Percentiles rank a stretch among this genome's conserved stretches.
These are phyloP conservation scores for Penicillium sp. DNA, from an alignment of 2,329 filamentous ascomycete genomes.

Conservation along the genomic window DNA sequence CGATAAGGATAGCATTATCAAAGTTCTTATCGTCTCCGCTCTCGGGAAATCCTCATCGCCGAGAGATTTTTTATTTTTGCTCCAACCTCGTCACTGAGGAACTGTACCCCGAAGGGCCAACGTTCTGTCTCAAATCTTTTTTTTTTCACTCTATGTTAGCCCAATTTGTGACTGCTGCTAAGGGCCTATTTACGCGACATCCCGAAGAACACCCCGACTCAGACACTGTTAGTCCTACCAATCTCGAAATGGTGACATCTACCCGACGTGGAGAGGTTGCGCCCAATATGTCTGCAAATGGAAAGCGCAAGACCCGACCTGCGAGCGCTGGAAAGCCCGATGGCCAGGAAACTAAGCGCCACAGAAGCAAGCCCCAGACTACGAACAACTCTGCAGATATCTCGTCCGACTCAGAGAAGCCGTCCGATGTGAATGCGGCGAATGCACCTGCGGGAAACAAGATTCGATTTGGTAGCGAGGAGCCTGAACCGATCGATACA, in stretches of 20 bases:
- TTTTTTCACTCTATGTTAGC: conserved; percentile 41
- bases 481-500: conserved; percentile 31
- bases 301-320: conserved; percentile 36
- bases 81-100: conserved; percentile 11
- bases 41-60: conserved; percentile 26
- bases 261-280: conserved; percentile 32
- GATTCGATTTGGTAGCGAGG: conserved; percentile 45
- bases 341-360: conserved; percentile 35
- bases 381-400: conserved; percentile 17
- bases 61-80: conserved; percentile 27
- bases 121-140: conserved; percentile 5
- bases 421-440: conserved; percentile 14
- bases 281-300: conserved; percentile 20
- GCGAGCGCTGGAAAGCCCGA: conserved; percentile 24
- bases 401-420: conserved; percentile 10
- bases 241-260: conserved; percentile 37
- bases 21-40: conserved; percentile 16
- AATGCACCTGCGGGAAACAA: conserved; percentile 21
- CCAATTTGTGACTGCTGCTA: conserved; percentile 44
- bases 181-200: conserved; percentile 41
- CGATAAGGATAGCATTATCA: background rate
- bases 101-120: conserved; percentile 4
- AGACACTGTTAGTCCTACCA: conserved; percentile 11
- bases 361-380: conserved; percentile 27
- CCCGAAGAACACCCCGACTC: conserved; percentile 20